Percentiles rank a stretch among this genome's conserved stretches.
Conservation (phyloP, 345 rosid genomes). For the Lepidium aucheri region DNA sequence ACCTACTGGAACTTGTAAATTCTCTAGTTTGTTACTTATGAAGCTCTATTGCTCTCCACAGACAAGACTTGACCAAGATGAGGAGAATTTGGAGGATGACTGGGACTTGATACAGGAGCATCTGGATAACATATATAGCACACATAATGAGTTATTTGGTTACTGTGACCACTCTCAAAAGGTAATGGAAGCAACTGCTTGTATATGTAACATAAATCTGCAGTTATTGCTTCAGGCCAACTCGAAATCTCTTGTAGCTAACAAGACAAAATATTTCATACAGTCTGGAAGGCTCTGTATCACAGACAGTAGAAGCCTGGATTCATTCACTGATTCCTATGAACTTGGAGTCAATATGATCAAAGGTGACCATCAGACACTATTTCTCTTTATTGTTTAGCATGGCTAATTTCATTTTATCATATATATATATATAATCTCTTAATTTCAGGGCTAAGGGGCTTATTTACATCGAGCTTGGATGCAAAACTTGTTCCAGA, state of each 20-base stretch:
- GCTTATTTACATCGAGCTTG: slow-evolving; percentile 46
- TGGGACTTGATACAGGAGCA: slow-evolving; percentile 63
- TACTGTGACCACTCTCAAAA: slow-evolving; percentile 47
- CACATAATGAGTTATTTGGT: slow-evolving; percentile 76
- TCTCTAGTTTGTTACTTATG: not conserved
- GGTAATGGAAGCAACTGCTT: slow-evolving; percentile 32
- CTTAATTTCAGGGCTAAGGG: slow-evolving; percentile 51
- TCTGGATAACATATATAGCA: slow-evolving; percentile 40
- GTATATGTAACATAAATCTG: not conserved
- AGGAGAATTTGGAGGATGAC: slow-evolving; percentile 51
- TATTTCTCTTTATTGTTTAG: not conserved
- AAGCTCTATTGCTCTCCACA: slow-evolving; percentile 24
- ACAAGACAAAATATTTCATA: slow-evolving; percentile 10
- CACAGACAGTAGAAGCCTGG: slow-evolving; percentile 52
- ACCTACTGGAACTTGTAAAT: not conserved
- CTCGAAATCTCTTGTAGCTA: slow-evolving; percentile 2
- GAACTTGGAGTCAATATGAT: slow-evolving; percentile 62
- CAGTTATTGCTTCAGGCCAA: slow-evolving; percentile 1
- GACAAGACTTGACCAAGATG: slow-evolving; percentile 39
- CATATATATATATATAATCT: not conserved
- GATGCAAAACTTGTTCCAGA: slow-evolving; percentile 80
- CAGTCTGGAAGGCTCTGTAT: slow-evolving; percentile 55
- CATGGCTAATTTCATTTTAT: not conserved
- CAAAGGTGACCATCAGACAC: slow-evolving; percentile 40
- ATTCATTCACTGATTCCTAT: slow-evolving; percentile 58